phyloP scores from a whole-genome alignment of 2,329 filamentous ascomycete genomes.

The Phaeosphaeria sp. region DNA sequence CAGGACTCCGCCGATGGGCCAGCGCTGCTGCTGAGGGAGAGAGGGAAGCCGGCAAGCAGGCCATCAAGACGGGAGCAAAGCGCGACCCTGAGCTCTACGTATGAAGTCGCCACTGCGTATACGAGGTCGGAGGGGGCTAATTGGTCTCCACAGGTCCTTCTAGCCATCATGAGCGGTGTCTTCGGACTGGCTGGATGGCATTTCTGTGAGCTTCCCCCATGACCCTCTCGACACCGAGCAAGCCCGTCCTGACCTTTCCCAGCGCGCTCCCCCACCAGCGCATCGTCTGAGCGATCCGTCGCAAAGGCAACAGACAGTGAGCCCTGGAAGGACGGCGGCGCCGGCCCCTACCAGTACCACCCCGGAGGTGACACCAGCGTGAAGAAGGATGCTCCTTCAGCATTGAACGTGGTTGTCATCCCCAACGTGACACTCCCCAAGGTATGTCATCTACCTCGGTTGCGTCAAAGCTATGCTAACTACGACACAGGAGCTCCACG shows the following conservation, averaged over 20 bases:
- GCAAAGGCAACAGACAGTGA: conserved; percentile 77
- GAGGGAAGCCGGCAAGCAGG: conserved; percentile 54
- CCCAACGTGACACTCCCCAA: conserved; percentile 92
- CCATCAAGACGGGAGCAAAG: conserved; percentile 69
- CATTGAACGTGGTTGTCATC: conserved; percentile 91
- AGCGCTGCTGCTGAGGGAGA: conserved; percentile 52
- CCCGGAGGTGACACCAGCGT: conserved; percentile 81
- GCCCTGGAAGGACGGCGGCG: conserved; percentile 79
- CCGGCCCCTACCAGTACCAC: conserved; percentile 69
- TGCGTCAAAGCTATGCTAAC: conserved; percentile 2
- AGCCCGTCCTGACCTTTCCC: conserved; percentile 27
- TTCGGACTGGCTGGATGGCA: conserved; percentile 90
- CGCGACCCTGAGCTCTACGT: conserved; percentile 78
- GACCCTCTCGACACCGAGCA: background rate
- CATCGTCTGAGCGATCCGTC: conserved; percentile 81
- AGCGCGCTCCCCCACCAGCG: conserved; percentile 84
- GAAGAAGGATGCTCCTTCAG: conserved; percentile 90
- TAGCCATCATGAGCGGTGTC: conserved; percentile 87
- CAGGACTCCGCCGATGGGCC: conserved; percentile 42
- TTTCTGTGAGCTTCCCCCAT: conserved; percentile 65
- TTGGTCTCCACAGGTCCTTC: conserved; percentile 71
- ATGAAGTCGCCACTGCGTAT: conserved; percentile 41
- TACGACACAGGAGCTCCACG: conserved; percentile 75
- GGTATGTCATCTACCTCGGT: conserved; percentile 39
- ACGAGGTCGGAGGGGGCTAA: conserved; percentile 25